Evolutionary conservation across 2,329 filamentous ascomycete species (phyloP), one percentile per base, ranked within the genome.

Genomic region (Tolypocladium sp.): DNA sequence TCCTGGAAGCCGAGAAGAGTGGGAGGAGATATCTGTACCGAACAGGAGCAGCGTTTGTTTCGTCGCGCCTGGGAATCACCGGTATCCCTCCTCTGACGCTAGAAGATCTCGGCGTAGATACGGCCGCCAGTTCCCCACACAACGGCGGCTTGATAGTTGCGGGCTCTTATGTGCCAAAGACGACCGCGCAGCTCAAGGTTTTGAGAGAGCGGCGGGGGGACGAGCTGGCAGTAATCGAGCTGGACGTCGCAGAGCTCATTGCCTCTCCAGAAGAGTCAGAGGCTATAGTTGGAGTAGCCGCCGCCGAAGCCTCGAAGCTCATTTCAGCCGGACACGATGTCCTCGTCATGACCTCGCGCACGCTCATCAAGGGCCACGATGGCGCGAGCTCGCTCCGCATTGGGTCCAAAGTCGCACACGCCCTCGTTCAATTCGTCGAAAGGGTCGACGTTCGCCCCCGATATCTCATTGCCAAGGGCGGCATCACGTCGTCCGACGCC

Each of bases 401-500:
- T 56, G 81, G 81, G 2, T 73, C 75, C 6, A 72, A 72, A 2
- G 77, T 85, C n/a, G 82, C 81, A 0, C 72, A 73, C 33, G 75
- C 79, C 2, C 70, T 84, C 30, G 82, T 84, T 1, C 67, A 70
- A 10, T 75, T 85, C 52, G 63, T 84, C 22, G 69, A 71, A 20
- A 63, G 67, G 3, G 60, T 85, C 40, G 68, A 76, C 13, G 72
- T 76, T 3, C 71, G 76, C 22, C 82, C 82, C 10, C 70, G 81
- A 59, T 85, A 84, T 66, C 68, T 85, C 4, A 82, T 85, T 66
- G 81, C 82, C 3, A 85, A 82, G 70, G 82, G 83, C 0, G 82
- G 83, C 27, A 85, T 85, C 59, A 85, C 82, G 0, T 82, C 79
- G 1, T 83, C 80, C 0, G 82, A 85, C 62, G 77, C 78, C 56